Conservation (phyloP, 768 basidiomycete genomes). For the Lactifluus hygrophoroides region DNA sequence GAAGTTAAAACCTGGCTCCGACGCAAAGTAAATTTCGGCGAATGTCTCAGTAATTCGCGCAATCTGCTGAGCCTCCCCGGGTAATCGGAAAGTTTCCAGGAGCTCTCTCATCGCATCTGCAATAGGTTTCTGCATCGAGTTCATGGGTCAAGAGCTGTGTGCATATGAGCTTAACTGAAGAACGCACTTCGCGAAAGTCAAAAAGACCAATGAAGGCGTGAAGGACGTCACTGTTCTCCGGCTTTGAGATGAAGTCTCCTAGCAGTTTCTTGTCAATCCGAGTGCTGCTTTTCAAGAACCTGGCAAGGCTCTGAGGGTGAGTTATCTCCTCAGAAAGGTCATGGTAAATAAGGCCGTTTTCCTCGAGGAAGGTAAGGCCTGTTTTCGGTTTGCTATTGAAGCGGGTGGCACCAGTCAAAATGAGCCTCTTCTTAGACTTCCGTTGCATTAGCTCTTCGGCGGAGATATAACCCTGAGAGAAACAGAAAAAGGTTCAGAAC, state of each 20-base stretch:
- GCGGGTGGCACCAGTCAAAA: constrained; percentile 71
- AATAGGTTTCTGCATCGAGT: constrained; percentile 64
- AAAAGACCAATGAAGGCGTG: constrained; percentile 84
- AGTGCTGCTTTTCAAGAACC: constrained; percentile 75
- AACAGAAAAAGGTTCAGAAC: background rate
- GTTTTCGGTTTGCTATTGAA: constrained; percentile 93
- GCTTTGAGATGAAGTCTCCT: constrained; percentile 87
- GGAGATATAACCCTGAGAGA: constrained; percentile 42
- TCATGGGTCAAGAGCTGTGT: background rate
- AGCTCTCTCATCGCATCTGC: constrained; percentile 95
- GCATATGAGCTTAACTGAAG: background rate
- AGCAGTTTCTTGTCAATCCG: constrained; percentile 87
- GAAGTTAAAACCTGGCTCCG: constrained; percentile 52
- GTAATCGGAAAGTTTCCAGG: constrained; percentile 87
- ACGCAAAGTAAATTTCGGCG: constrained; percentile 82
- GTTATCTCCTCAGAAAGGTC: constrained; percentile 50
- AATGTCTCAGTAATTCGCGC: constrained; percentile 90
- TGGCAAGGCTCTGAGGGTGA: constrained; percentile 63
- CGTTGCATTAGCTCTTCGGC: constrained; percentile 50
- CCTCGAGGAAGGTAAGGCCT: constrained; percentile 85
- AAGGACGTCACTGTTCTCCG: constrained; percentile 77
- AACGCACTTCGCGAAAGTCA: constrained; percentile 76
- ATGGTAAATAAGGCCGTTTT: constrained; percentile 79
- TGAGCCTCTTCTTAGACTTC: constrained; percentile 82
- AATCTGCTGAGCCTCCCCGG: constrained; percentile 94